Conservation (phyloP, 305 asterid species). For the Solanum hybrid region DNA sequence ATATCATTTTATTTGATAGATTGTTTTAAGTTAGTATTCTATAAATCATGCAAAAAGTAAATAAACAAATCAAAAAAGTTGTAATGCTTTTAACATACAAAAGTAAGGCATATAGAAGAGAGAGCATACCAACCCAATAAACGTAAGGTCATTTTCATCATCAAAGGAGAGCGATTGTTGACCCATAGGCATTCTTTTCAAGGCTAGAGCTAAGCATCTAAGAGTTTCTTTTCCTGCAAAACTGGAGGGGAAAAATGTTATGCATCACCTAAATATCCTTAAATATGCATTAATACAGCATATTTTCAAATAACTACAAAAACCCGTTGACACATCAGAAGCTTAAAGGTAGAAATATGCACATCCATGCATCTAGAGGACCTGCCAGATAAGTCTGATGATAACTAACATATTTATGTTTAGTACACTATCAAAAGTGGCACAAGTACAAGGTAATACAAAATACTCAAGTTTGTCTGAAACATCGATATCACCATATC, state of each 20-base stretch:
- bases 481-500: background rate
- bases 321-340: background rate
- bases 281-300: background rate
- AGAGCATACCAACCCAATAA: constrained; percentile 99
- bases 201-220: constrained; percentile 91
- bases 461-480: background rate
- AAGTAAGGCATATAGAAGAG: constrained; percentile 33
- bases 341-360: background rate
- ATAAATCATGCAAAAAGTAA: background rate
- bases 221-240: constrained; percentile 96
- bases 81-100: constrained; percentile 3
- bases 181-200: constrained; percentile 88
- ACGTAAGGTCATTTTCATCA: constrained; percentile 92
- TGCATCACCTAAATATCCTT: background rate
- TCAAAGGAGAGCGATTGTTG: constrained; percentile 72
- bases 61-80: background rate
- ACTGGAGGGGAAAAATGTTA: constrained; percentile 38
- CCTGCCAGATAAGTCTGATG: background rate
- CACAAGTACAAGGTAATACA: background rate
- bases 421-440: background rate
- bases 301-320: background rate
- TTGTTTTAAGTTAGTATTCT: background rate
- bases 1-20: background rate
- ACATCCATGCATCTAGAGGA: background rate
- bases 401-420: background rate